Percentiles rank a stretch among this genome's conserved stretches.
These are phyloP conservation scores for Ceratorhiza oryzae-sativae DNA, from an alignment of 1,284 basidiomycete species.

Conservation along the genomic window DNA sequence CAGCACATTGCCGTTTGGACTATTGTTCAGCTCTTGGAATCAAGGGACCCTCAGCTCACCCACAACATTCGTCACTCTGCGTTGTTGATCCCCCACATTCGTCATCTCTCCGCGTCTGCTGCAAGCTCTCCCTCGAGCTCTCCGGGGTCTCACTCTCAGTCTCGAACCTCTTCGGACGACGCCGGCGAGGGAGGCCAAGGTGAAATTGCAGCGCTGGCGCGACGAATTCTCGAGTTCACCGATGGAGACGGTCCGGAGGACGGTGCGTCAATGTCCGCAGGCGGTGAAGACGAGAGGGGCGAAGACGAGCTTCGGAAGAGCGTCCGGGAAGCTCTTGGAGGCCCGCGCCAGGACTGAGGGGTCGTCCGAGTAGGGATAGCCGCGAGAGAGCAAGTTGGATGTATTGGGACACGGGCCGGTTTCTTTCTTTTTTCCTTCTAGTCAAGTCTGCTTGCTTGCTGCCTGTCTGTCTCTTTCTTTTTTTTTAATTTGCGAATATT, in stretches of 20 bases:
- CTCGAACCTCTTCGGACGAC: slow-evolving; percentile 75
- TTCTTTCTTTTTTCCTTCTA: slow-evolving; percentile 17
- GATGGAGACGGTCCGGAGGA: slow-evolving; percentile 70
- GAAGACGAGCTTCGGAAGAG: slow-evolving; percentile 81
- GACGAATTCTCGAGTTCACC: slow-evolving; percentile 85
- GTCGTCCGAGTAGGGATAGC: background rate
- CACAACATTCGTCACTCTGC: slow-evolving; percentile 86
- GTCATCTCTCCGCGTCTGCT: slow-evolving; percentile 77
- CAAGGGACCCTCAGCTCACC: slow-evolving; percentile 88
- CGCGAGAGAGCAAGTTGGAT: background rate
- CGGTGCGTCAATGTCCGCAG: slow-evolving; percentile 58
- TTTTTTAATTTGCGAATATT: slow-evolving; percentile 33
- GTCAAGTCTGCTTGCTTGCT: slow-evolving; percentile 24
- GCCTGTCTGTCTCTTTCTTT: too few relatives aligned
- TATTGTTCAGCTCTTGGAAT: slow-evolving; percentile 95
- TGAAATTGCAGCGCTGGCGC: slow-evolving; percentile 85
- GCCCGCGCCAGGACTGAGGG: slow-evolving; percentile 10
- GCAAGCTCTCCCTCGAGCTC: slow-evolving; percentile 75
- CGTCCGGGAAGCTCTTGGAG: slow-evolving; percentile 74
- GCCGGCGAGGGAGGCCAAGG: slow-evolving; percentile 74
- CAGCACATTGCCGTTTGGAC: slow-evolving; percentile 99
- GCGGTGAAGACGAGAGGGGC: slow-evolving; percentile 52
- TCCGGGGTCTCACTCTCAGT: slow-evolving; percentile 70
- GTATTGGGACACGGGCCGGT: slow-evolving; percentile 16
- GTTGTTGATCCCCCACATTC: slow-evolving; percentile 83